Base-by-base conservation (phyloP, 1,284 basidiomycete genomes). In the Trichosporon ovoides region DNA sequence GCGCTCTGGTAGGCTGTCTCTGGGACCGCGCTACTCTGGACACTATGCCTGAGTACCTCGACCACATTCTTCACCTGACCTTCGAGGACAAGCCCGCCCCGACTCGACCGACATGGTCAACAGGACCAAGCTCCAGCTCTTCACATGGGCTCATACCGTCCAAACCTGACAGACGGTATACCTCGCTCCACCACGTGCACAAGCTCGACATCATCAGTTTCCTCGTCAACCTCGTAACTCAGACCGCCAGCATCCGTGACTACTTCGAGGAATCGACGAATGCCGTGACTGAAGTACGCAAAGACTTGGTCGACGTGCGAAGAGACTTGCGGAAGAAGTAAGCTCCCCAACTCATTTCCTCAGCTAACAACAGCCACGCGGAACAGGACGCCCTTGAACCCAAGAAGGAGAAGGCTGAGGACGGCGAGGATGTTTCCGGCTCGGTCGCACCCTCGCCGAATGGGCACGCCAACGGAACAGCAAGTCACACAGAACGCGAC, bases 291-390 rank as follows among this genome's bases (percentile, higher is more conserved):
- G 89, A 93, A 43, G 81, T 96, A 53, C 81, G 95, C 64, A 98
- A 98, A 79, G 91, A 95, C 75, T 91, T 94, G 75, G 90, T 95
- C 36, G 95, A 98, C 66, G 84, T 94, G 54, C 94, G 93, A 75
- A 82, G 94, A 61, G 82, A 87, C 66, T 87, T 88, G 78, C 93
- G 91, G 76, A 85, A 87, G 70, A 82, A 87, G 90, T 92, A 73
- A 79, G 90, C 84, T 31, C 38, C 38, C 20, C 18, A 19, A 22
- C 19, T 7, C 16, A 9, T 9, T 22, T 20, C 18, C 10, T 3
- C 16, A 46, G 36, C 55, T 59, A 31, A 56, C 48, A 28, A 3
- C 57, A 75, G 72, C 20, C 70, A 81, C 52, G 78, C 77, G 51
- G 78, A 75, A 53, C 67, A 63, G 24, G 72, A 72, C 20, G 72